Conservation (phyloP, 106 monocot species). For the Dendrobium catenatum region DNA sequence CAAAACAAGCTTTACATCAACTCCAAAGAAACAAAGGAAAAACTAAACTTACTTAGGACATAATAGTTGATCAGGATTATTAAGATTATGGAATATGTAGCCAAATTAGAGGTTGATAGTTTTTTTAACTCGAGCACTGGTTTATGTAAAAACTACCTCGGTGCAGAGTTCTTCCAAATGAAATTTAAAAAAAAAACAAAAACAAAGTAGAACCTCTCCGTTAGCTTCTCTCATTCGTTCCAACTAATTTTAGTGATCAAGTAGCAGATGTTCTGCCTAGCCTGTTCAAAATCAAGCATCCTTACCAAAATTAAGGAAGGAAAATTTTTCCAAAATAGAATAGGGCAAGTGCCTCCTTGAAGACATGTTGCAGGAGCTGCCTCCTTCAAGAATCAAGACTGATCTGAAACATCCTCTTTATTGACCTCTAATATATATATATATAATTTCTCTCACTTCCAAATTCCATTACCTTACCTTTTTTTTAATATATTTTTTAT, state of each 20-base stretch:
- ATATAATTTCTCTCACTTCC: too few relatives aligned
- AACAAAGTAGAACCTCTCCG: background rate
- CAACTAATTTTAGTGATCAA: background rate
- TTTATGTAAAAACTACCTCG: background rate
- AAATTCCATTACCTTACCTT: too few relatives aligned
- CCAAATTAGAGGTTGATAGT: background rate
- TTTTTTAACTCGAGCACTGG: background rate
- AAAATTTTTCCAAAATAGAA: background rate
- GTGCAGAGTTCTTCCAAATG: background rate
- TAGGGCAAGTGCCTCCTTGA: background rate
- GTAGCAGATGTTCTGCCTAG: background rate
- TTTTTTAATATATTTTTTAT: too few relatives aligned
- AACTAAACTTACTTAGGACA: too few relatives aligned
- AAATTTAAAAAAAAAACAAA: background rate
- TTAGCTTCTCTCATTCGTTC: background rate
- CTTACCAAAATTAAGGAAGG: background rate
- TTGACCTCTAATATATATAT: background rate
- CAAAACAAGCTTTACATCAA: background rate
- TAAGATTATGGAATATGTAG: background rate
- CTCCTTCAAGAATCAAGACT: background rate
- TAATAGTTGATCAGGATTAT: too few relatives aligned
- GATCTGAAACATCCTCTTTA: background rate
- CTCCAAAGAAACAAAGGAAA: background rate
- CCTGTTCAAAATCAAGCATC: background rate
- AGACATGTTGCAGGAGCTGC: background rate